Conservation (phyloP, 2,329 filamentous ascomycete genomes). For the Fusarium phyllophilum region DNA sequence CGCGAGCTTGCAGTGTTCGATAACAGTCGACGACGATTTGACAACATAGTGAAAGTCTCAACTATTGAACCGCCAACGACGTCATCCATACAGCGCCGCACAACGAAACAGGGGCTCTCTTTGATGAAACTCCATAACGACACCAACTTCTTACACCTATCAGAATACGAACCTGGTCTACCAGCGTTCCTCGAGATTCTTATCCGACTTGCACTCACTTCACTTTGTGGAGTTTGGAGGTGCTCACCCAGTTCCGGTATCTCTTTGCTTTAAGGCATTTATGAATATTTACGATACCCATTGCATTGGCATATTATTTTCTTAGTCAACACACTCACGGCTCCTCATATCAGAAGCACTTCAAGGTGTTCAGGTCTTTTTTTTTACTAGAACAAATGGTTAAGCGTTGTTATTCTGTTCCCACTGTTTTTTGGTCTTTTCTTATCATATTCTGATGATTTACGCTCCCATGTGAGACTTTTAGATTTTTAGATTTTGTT, state of each 20-base stretch:
- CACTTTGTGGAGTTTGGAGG: not conserved
- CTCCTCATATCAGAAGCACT: constrained; percentile 22
- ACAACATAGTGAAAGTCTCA: not conserved
- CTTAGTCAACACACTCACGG: not conserved
- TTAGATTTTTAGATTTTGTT: constrained; percentile 19
- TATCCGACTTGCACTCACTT: not conserved
- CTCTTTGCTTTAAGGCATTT: constrained; percentile 29
- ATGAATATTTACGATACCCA: constrained; percentile 37
- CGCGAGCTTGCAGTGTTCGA: not conserved
- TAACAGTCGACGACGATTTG: not conserved
- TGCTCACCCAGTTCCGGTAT: constrained; percentile 8
- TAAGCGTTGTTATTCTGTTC: not conserved
- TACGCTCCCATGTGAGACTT: constrained; percentile 8
- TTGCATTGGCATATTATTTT: constrained; percentile 9
- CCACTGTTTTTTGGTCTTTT: not conserved
- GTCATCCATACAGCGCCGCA: not conserved
- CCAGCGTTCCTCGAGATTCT: not conserved
- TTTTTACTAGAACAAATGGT: constrained; percentile 9
- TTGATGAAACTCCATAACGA: not conserved
- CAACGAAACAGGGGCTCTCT: not conserved
- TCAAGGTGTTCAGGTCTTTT: constrained; percentile 33
- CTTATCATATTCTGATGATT: constrained; percentile 28
- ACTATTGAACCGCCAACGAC: not conserved
- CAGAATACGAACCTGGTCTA: not conserved
- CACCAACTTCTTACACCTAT: not conserved